These are phyloP conservation scores for Rhipidocladum racemiflorum DNA, from an alignment of 176 grass and related monocot species.

Conservation along the genomic window DNA sequence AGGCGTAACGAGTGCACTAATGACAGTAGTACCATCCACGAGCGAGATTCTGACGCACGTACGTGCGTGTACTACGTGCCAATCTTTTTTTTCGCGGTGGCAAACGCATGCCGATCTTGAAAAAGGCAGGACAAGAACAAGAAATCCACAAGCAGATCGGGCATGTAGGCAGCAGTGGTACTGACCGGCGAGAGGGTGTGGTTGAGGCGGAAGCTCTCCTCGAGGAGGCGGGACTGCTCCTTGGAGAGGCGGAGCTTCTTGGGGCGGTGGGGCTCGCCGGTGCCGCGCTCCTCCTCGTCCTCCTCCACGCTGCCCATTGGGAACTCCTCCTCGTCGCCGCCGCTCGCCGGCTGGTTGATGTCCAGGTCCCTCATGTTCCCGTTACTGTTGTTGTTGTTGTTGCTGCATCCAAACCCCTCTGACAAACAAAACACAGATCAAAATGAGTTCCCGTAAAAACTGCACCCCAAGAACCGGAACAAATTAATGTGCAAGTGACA, in stretches of 20 bases:
- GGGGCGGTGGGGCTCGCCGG: conserved; percentile 47
- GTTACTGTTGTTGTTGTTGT: background rate
- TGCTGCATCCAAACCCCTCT: conserved; percentile 58
- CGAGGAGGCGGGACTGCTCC: conserved; percentile 82
- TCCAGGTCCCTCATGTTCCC: conserved; percentile 72
- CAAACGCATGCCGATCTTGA: background rate
- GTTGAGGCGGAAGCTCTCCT: conserved; percentile 93
- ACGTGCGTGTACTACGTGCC: background rate
- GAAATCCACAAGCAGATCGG: background rate
- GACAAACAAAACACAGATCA: background rate
- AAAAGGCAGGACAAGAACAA: background rate
- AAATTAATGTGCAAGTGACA: background rate
- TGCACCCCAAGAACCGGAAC: background rate
- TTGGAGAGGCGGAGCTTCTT: conserved; percentile 94
- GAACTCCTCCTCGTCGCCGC: conserved; percentile 80
- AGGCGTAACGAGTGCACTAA: background rate
- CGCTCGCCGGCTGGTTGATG: conserved; percentile 90
- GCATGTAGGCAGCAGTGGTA: background rate
- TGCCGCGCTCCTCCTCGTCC: conserved; percentile 55
- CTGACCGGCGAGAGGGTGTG: conserved; percentile 82
- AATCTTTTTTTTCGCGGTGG: background rate
- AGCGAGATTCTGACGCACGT: conserved; percentile 3
- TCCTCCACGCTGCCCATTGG: conserved; percentile 76
- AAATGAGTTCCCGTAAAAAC: background rate
- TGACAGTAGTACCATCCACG: background rate